Percentiles rank a stretch among this genome's conserved stretches.
Conservation (phyloP, 164 flowering plant genomes). For the Sedum album region DNA sequence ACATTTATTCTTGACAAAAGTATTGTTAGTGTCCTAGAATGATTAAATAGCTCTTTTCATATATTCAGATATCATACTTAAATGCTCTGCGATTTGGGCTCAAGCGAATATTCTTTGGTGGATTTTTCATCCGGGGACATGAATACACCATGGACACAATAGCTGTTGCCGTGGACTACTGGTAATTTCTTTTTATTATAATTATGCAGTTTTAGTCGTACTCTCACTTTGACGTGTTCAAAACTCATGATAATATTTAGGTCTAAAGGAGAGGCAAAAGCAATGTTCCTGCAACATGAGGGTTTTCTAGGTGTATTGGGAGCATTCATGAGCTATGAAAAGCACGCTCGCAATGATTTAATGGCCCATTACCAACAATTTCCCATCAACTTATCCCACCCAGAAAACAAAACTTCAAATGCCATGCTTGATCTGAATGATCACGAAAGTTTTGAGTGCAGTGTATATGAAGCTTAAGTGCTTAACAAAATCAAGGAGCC, state of each 20-base stretch:
- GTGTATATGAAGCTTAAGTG: slow-evolving; percentile 19
- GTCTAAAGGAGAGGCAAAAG: slow-evolving; percentile 75
- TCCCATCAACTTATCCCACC: slow-evolving; percentile 10
- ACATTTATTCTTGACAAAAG: neutral
- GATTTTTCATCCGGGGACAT: slow-evolving; percentile 65
- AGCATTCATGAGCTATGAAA: slow-evolving; percentile 48
- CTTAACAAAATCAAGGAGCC: neutral
- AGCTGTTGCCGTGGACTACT: slow-evolving; percentile 58
- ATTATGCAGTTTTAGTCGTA: neutral
- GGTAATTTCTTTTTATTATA: slow-evolving; percentile 26
- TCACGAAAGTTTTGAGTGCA: slow-evolving; percentile 21
- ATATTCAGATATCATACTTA: slow-evolving; percentile 50
- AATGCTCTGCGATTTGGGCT: slow-evolving; percentile 59
- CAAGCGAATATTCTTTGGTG: slow-evolving; percentile 63
- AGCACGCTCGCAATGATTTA: slow-evolving; percentile 19
- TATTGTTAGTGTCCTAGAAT: neutral
- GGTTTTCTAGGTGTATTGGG: slow-evolving; percentile 77
- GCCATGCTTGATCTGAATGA: slow-evolving; percentile 17
- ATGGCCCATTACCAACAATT: slow-evolving; percentile 19
- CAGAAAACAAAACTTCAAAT: slow-evolving; percentile 11
- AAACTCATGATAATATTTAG: slow-evolving; percentile 31
- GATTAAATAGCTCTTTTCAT: neutral
- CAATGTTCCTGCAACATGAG: slow-evolving; percentile 63
- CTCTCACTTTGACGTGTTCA: neutral
- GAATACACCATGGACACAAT: slow-evolving; percentile 65